phyloP scores from a whole-genome alignment of 306 rosid species.

The Canavalia gladiata region DNA sequence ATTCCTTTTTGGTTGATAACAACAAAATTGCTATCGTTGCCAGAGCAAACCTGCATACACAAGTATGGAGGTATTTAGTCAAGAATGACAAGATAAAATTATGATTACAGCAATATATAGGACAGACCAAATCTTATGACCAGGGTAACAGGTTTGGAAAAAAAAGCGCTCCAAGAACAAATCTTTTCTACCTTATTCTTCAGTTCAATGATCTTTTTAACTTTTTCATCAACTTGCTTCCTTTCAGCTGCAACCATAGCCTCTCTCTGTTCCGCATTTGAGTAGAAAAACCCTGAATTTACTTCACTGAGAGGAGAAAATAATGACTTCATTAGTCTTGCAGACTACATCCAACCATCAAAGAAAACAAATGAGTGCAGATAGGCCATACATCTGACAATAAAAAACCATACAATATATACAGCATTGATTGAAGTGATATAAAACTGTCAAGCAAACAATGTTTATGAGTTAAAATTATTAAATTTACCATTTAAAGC shows the following conservation, averaged over 20 bases:
- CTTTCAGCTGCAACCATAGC: conserved; percentile 97
- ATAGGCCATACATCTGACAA: conserved; percentile 6
- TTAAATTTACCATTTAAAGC: conserved; percentile 7
- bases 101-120: not conserved
- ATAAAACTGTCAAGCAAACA: not conserved
- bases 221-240: conserved; percentile 90
- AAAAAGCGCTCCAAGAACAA: not conserved
- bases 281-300: conserved; percentile 98
- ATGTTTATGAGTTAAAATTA: not conserved
- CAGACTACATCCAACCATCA: conserved; percentile 12
- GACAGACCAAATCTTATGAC: not conserved
- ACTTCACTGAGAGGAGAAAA: conserved; percentile 74
- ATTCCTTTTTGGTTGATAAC: conserved; percentile 97
- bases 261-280: conserved; percentile 97
- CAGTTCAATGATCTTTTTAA: conserved; percentile 84
- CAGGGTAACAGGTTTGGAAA: not conserved
- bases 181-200: conserved; percentile 71
- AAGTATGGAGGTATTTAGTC: conserved; percentile 1
- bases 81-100: not conserved
- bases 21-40: conserved; percentile 77
- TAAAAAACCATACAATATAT: not conserved
- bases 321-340: conserved; percentile 37
- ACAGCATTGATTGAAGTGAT: not conserved
- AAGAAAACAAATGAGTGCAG: conserved; percentile 7
- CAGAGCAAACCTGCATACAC: conserved; percentile 82